Evolutionary conservation across 495 filamentous ascomycete genomes (phyloP).

Genomic region (Amphirosellinia nigrospora): DNA sequence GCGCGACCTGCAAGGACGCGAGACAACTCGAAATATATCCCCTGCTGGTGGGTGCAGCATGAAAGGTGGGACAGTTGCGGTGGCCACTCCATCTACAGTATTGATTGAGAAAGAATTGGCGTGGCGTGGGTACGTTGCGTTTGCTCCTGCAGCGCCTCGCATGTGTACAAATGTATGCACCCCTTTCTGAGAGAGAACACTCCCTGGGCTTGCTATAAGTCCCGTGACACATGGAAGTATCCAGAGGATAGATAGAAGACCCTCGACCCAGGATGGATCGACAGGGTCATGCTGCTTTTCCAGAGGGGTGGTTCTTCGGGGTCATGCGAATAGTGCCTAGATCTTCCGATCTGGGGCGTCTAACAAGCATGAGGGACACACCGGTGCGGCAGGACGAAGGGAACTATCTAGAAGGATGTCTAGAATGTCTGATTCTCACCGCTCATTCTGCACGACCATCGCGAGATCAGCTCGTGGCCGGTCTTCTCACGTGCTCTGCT

Average conservation of each 20-base stretch:
- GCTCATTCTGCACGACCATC: conserved; percentile 24
- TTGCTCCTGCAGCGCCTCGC: not conserved
- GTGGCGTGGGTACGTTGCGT: not conserved
- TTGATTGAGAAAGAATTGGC: not conserved
- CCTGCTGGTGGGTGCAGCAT: conserved; percentile 1
- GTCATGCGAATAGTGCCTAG: not conserved
- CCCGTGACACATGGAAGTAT: not conserved
- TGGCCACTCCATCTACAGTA: not conserved
- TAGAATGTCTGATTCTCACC: conserved; percentile 16
- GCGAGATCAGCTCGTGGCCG: not conserved
- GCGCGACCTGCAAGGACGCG: conserved; percentile 26
- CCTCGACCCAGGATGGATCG: not conserved
- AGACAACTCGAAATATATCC: conserved; percentile 3
- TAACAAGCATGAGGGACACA: not conserved
- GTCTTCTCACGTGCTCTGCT: not conserved
- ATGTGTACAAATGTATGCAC: conserved; percentile 9
- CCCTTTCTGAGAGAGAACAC: not conserved
- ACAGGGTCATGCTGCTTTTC: not conserved
- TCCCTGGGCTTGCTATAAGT: not conserved
- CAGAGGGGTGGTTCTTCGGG: not conserved
- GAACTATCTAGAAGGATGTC: not conserved
- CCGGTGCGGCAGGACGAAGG: not conserved
- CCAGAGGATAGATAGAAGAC: not conserved
- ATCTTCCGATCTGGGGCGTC: not conserved
- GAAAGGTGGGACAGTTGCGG: not conserved